Percentiles rank a stretch among this genome's conserved stretches.
Conservation (phyloP, 495 filamentous ascomycete species). For the Parathielavia appendiculata region DNA sequence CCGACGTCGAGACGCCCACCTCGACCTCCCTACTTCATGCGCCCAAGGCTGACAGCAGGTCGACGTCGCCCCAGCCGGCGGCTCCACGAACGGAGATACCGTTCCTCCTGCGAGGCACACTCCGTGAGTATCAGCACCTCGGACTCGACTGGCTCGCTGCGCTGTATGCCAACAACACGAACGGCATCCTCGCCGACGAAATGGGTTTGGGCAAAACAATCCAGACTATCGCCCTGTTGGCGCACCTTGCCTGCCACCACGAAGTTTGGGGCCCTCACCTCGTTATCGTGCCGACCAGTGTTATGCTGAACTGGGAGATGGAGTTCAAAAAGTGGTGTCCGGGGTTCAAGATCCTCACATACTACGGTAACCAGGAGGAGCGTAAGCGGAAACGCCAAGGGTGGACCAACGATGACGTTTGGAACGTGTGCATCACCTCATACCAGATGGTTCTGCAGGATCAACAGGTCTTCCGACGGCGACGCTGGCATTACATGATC, state of each 20-base stretch:
- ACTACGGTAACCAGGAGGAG: conserved; percentile 92
- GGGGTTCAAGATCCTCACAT: conserved; percentile 96
- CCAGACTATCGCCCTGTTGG: conserved; percentile 91
- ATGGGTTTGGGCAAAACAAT: conserved; percentile 99
- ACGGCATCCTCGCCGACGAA: conserved; percentile 98
- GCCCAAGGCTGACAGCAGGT: conserved; percentile 37
- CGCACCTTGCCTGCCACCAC: conserved; percentile 86
- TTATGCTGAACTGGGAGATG: conserved; percentile 99
- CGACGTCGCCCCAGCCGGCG: conserved; percentile 39
- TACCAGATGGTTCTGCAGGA: conserved; percentile 96
- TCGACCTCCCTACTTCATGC: conserved; percentile 48
- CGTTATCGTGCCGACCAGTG: conserved; percentile 93
- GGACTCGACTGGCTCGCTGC: conserved; percentile 95
- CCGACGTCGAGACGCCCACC: conserved; percentile 61
- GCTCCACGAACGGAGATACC: conserved; percentile 70
- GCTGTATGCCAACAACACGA: conserved; percentile 86
- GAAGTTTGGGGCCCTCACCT: conserved; percentile 95
- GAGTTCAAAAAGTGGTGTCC: conserved; percentile 99
- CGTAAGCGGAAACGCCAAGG: conserved; percentile 83
- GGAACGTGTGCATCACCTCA: conserved; percentile 95
- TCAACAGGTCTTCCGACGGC: conserved; percentile 82
- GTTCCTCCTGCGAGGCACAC: conserved; percentile 79
- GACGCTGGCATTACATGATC: conserved; percentile 97
- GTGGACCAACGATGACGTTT: conserved; percentile 84
- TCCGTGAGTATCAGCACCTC: conserved; percentile 95